Base-by-base conservation (phyloP, 2,329 filamentous ascomycete genomes). In the Phaeosphaeria sp. region DNA sequence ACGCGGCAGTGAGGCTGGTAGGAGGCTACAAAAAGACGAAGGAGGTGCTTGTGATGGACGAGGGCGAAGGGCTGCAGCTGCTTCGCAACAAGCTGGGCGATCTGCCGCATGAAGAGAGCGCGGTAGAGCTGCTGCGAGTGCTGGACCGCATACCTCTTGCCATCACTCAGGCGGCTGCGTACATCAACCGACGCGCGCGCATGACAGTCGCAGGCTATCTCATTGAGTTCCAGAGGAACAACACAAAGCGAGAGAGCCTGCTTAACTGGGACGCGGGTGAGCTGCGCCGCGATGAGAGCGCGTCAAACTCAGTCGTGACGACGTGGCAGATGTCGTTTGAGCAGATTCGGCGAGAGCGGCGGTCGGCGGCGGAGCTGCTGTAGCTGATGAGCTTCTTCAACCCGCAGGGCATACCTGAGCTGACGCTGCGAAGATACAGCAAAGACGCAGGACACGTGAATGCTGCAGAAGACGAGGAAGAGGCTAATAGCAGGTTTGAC, bases 131-230 rank as follows among this genome's bases (percentile, higher is more conserved):
- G 27, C 36, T 59, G 6, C 48, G 52, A 15, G 47, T 50, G 25
- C 56, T 64, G n/a, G 58, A 59, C 42, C 55, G 27, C 30, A 65
- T 65, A 51, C 60, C 60, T 15, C 60, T 63, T 47, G 57, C 60
- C 13, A 56, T 60, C n/a, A 42, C 63, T 2, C 72, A 77, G 51
- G 75, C 75, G 2, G 68, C 72, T 36, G 66, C 71, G 7, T 77
- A 75, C 56, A 77, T 78, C 51, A 59, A 57, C 21, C 57, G 49
- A 27, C 55, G 59, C 9, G 53, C 63, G 36, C 63, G 60, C 15
- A 60, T 49, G 44, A 59, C 61, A 9, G 51, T 66, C 6, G 18
- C 56, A 18, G 1, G 57, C 25, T 85, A 84, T 54, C 60, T 83
- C 6, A 54, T 71, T 5, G 61, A 77, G 5, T 78, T 83, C 58